Conservation (phyloP, 371 early-diverging fungal species). For the Lichtheimia ramosa region DNA sequence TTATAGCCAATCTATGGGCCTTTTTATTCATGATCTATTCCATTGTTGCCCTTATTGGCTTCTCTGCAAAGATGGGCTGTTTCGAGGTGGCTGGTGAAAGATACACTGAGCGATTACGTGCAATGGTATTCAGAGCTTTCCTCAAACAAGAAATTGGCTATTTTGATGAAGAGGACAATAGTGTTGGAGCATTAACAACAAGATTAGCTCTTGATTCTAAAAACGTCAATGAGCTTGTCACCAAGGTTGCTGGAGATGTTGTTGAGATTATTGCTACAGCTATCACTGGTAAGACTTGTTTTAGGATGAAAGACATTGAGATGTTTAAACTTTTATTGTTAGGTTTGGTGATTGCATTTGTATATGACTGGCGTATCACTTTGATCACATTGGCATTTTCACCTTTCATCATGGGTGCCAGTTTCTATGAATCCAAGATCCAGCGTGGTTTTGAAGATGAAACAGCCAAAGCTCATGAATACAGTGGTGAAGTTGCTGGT, state of each 20-base stretch:
- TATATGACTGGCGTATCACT: conserved; percentile 56
- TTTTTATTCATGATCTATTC: conserved; percentile 66
- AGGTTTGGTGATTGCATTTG: conserved; percentile 51
- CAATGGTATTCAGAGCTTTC: conserved; percentile 49
- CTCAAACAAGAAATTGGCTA: conserved; percentile 78
- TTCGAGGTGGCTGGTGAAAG: conserved; percentile 50
- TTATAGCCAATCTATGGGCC: conserved; percentile 64
- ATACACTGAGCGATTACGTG: conserved; percentile 58
- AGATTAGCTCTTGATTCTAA: conserved; percentile 78
- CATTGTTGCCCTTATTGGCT: conserved; percentile 41
- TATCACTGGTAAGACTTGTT: conserved; percentile 18
- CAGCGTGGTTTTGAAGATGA: conserved; percentile 57
- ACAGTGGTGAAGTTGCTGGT: conserved; percentile 71
- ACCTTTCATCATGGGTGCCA: conserved; percentile 51
- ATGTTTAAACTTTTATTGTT: too few relatives aligned
- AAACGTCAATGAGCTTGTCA: conserved; percentile 58
- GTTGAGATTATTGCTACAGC: conserved; percentile 45
- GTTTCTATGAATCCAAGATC: conserved; percentile 37
- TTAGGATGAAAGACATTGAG: too few relatives aligned
- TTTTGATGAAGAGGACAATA: conserved; percentile 80
- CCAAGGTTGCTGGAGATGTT: conserved; percentile 56
- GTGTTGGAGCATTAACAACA: conserved; percentile 77
- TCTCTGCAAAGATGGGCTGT: conserved; percentile 25
- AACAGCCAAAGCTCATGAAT: conserved; percentile 65
- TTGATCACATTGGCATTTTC: conserved; percentile 55